A percentile compares a stretch with the other conserved stretches of the same genome.
These are phyloP conservation scores for Lipomyces orientalis DNA, from an alignment of 805 yeast species.

Conservation along the genomic window DNA sequence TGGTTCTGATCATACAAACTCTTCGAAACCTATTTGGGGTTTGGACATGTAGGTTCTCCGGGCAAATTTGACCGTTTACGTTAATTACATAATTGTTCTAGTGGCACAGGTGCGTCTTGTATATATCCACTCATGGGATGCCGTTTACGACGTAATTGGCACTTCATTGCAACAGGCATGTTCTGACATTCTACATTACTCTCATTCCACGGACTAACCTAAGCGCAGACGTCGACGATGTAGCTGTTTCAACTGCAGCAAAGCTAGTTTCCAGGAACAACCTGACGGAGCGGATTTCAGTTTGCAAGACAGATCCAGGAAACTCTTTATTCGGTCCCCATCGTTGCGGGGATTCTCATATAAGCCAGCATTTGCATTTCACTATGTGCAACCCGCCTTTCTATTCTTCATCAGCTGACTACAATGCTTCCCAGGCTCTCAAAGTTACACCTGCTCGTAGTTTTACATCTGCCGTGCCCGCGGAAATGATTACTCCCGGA, in stretches of 20 bases:
- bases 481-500: slow-evolving; percentile 53
- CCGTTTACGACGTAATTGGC: slow-evolving; percentile 39
- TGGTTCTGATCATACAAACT: not conserved
- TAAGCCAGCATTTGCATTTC: slow-evolving; percentile 39
- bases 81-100: not conserved
- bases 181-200: not conserved
- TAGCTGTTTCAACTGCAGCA: slow-evolving; percentile 45
- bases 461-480: slow-evolving; percentile 44
- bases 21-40: not conserved
- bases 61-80: not conserved
- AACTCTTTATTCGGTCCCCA: slow-evolving; percentile 36
- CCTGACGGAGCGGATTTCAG: slow-evolving; percentile 36
- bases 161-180: slow-evolving; percentile 47
- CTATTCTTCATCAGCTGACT: slow-evolving; percentile 49
- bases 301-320: slow-evolving; percentile 26
- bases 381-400: slow-evolving; percentile 63
- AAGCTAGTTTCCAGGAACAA: slow-evolving; percentile 44
- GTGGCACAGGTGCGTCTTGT: slow-evolving; percentile 57
- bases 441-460: slow-evolving; percentile 43
- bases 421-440: slow-evolving; percentile 37
- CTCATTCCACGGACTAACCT: not conserved
- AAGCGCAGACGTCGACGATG: slow-evolving; percentile 49
- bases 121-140: slow-evolving; percentile 54
- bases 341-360: not conserved
- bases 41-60: slow-evolving; percentile 22